A percentile compares a stretch with the other conserved stretches of the same genome.
phyloP scores from a whole-genome alignment of 2,329 filamentous ascomycete species.

The Leptodontidium sp. region DNA sequence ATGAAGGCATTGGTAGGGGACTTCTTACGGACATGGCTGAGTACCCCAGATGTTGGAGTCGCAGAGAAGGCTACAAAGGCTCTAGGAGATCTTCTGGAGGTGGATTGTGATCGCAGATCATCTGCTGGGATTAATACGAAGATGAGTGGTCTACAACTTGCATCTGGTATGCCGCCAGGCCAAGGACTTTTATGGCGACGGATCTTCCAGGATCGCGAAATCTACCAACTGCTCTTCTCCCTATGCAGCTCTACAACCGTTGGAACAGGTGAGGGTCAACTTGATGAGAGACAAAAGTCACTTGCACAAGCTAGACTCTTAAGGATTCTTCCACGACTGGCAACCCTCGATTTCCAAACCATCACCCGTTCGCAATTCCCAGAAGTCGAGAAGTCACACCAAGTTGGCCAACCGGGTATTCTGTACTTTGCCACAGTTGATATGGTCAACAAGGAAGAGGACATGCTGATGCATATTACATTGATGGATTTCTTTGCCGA shows the following conservation, averaged over 20 bases:
- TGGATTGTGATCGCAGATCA: conserved; percentile 57
- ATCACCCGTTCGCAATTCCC: conserved; percentile 42
- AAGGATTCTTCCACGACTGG: conserved; percentile 45
- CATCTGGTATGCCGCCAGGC: conserved; percentile 53
- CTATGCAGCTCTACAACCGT: conserved; percentile 45
- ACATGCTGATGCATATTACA: conserved; percentile 48
- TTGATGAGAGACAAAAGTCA: conserved; percentile 46
- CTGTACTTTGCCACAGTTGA: conserved; percentile 45
- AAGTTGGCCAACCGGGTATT: conserved; percentile 37
- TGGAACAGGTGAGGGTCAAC: conserved; percentile 34
- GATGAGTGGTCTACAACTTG: conserved; percentile 50
- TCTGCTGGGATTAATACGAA: conserved; percentile 39
- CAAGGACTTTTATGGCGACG: conserved; percentile 63
- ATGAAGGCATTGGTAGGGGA: conserved; percentile 58
- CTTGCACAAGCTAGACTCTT: conserved; percentile 47
- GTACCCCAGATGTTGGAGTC: conserved; percentile 61
- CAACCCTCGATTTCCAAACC: conserved; percentile 42
- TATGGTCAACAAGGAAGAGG: conserved; percentile 47
- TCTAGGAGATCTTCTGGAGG: conserved; percentile 62
- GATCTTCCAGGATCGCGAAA: conserved; percentile 56
- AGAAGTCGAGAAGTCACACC: conserved; percentile 41
- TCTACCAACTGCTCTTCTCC: conserved; percentile 56
- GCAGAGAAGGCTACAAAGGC: conserved; percentile 61
- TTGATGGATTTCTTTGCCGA: conserved; percentile 47
- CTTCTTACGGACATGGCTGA: conserved; percentile 62